Conservation (phyloP, 352 stramenopile species). For the Halophytophthora batemanensis region DNA sequence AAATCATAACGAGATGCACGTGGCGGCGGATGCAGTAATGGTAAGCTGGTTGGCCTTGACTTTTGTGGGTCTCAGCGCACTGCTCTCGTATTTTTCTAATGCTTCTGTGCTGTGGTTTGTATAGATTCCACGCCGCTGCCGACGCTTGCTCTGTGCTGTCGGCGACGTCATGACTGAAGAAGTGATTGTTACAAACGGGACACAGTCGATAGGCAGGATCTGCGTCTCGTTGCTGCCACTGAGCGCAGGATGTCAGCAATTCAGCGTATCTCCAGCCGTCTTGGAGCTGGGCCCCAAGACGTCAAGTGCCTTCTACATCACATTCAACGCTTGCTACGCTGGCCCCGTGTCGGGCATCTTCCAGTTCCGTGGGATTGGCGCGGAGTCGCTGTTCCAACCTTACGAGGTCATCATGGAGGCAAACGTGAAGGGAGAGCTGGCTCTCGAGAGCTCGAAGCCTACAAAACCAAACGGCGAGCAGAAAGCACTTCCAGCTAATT, state of each 20-base stretch:
- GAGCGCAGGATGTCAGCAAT: slow-evolving; percentile 82
- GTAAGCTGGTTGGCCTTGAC: slow-evolving; percentile 8
- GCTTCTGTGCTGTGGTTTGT: not conserved
- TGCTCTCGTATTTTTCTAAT: slow-evolving; percentile 1
- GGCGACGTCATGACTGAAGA: slow-evolving; percentile 71
- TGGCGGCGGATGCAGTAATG: slow-evolving; percentile 26
- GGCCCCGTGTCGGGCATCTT: slow-evolving; percentile 82
- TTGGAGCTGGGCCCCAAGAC: slow-evolving; percentile 60
- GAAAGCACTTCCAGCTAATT: slow-evolving; percentile 4
- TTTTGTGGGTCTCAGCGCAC: not conserved
- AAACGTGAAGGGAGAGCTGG: slow-evolving; percentile 47
- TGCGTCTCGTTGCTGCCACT: slow-evolving; percentile 79
- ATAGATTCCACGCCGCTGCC: slow-evolving; percentile 57
- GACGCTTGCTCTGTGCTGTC: slow-evolving; percentile 65
- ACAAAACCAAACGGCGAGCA: not conserved
- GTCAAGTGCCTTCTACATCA: slow-evolving; percentile 67
- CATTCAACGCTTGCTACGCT: slow-evolving; percentile 49
- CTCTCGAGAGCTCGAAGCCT: slow-evolving; percentile 4
- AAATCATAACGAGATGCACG: slow-evolving; percentile 20
- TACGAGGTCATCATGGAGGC: slow-evolving; percentile 86
- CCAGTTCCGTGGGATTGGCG: slow-evolving; percentile 74
- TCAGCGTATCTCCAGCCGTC: slow-evolving; percentile 70
- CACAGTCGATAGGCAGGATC: slow-evolving; percentile 51
- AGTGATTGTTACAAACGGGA: slow-evolving; percentile 76
- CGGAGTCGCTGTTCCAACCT: slow-evolving; percentile 57